Evolutionary conservation across 2,329 filamentous ascomycete species (phyloP), one percentile per base, ranked within the genome.

Genomic region (Ustulina deusta): DNA sequence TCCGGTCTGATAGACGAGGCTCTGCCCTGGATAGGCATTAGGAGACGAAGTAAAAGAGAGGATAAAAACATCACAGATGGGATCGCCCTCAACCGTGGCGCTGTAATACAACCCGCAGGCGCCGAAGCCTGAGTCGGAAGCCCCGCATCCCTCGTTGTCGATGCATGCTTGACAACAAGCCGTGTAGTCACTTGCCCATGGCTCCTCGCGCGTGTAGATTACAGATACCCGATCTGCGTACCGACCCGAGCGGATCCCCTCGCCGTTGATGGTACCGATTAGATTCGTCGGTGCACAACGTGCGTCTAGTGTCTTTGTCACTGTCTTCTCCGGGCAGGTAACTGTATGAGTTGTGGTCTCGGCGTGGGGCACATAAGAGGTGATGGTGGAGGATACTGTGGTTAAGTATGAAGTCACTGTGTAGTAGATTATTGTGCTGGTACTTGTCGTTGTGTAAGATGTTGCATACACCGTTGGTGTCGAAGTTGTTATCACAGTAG

Each of bases 151-250:
- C 10, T 34, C 27, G 25, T 54, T 54, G n/a, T 61, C 59, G 36
- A 61, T 51, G 11, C 59, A 61, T 9, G 59, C 59, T 25, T 61
- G 59, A 38, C 59, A 61, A 27, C 59, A 61, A 6, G 59, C 48
- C 15, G 34, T 61, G 11, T 32, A 54, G 25, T 61, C 59, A 2
- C 36, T 52, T 2, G 27, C 48, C 59, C 59, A 61, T 6, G 48
- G 59, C 6, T 54, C 59, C 22, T 54, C n/a, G 36, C 34, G 22
- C 10, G 42, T 54, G 36, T 54, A 61, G 17, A 44, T 34, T 1
- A 54, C 36, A 2, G 59, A 52, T n/a, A 38, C 36, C 9, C 48
- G 36, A 6, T 54, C 59, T 6, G 59, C 59, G n/a, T 54, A 52
- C 25, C n/a, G 27, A 0, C 36, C 59, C n/a, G 48, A 54, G 9